Base-by-base conservation (phyloP, 306 rosid genomes). In the Quillaja saponaria region DNA sequence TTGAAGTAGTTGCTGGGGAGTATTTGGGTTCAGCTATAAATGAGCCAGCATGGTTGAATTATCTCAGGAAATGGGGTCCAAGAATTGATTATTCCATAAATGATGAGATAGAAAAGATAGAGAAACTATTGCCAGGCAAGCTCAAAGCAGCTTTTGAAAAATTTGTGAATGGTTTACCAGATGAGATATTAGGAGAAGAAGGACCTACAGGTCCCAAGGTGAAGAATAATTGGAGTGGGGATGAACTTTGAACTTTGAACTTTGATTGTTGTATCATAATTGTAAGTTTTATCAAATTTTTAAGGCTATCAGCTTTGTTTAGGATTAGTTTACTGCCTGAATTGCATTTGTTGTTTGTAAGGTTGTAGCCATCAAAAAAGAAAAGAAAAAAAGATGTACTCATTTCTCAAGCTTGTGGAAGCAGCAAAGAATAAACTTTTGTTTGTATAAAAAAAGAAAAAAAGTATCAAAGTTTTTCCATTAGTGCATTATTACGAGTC, bases 151-250 rank as follows among this genome's bases (percentile, higher is more conserved):
- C 37, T 8, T 71, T 88, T 11, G 37, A 34, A 10, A 72, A 58
- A 0, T 10, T 78, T 34, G 39, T 80, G 3, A 66, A 3, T 1
- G 34, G 63, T 14, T 49, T 91, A 25, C 97, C 97, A 1, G 12
- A 33, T 57, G 96, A 91, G 49, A 18, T 85, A 10, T 16, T 80
- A 10, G 90, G 91, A 40, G 88, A 84, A 57, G 86, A 82, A 55
- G 96, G 96, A 11, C 97, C 97, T 7, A 82, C 87, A 0, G 97
- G 96, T 16, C 97, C 97, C 5, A 91, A 88, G 74, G 25, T 35
- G 53, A 88, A 88, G 75, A 34, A 10, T 19, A 84, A 13, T n/a
- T 91, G 96, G 97, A 63, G 0, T 20, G 91, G 86, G 0, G 97
- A 91, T 68, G 96, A 91, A 80, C 68, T 61, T 48, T 73, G 37